Evolutionary conservation across 208 protist species (phyloP).

Genomic region (Polymyxa betae): DNA sequence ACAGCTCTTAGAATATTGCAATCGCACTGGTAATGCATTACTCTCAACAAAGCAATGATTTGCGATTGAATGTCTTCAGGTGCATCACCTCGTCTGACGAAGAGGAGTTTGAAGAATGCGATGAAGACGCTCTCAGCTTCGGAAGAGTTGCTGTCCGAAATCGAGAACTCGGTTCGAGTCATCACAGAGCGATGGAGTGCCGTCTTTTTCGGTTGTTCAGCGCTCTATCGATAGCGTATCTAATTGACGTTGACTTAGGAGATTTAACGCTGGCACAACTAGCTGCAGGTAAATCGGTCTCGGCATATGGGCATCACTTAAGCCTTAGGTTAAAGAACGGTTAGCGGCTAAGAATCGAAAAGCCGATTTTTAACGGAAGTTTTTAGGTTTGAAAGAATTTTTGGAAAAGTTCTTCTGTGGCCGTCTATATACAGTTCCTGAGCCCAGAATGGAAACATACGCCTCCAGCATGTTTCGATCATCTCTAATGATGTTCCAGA

Average conservation of each 20-base stretch:
- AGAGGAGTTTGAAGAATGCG: not conserved
- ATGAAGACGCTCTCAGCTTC: not conserved
- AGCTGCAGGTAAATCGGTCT: not conserved
- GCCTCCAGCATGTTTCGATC: not conserved
- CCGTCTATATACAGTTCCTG: not conserved
- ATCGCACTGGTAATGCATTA: not conserved
- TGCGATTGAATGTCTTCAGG: not conserved
- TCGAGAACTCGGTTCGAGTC: not conserved
- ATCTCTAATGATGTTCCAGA: not conserved
- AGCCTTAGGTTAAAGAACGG: not conserved
- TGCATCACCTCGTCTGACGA: constrained; percentile 3
- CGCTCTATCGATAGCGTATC: not conserved
- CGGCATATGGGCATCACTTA: not conserved
- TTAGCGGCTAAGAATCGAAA: not conserved
- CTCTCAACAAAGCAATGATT: not conserved
- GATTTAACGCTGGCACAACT: not conserved
- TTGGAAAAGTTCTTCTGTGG: not conserved
- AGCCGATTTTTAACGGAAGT: not conserved
- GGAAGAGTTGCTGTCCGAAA: not conserved
- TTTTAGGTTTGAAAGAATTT: not conserved
- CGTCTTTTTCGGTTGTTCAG: not conserved
- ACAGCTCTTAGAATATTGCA: not conserved
- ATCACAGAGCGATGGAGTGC: not conserved
- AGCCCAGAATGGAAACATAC: not conserved
- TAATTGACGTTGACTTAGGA: not conserved